These are phyloP conservation scores for Cryptosporidium tyzzeri DNA, from an alignment of 169 alveolate species.

Conservation along the genomic window DNA sequence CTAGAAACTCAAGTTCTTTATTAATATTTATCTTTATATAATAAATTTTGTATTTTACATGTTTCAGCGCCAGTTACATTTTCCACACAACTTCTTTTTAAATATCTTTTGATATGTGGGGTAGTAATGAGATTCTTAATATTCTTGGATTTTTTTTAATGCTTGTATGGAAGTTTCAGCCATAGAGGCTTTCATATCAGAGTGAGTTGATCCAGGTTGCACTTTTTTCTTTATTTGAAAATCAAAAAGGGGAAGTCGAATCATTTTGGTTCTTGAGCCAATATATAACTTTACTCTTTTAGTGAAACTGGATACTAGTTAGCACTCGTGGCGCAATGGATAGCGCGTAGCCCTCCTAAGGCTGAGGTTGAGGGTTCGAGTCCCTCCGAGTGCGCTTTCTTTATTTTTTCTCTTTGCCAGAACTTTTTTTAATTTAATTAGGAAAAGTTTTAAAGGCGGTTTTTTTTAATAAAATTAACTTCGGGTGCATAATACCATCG, in stretches of 20 bases:
- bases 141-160: not conserved
- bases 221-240: no score
- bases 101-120: not conserved
- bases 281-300: not conserved
- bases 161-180: not conserved
- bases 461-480: no score
- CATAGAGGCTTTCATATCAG: no score
- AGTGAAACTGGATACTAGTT: not conserved
- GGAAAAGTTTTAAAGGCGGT: not conserved
- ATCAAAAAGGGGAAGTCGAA: no score
- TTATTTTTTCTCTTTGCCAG: no score
- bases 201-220: no score
- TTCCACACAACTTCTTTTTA: not conserved
- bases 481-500: no score
- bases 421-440: no score
- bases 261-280: no score
- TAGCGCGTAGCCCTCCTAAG: slow-evolving; percentile 96
- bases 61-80: no score
- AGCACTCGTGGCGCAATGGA: slow-evolving; percentile 96
- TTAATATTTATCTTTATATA: not conserved
- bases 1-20: not conserved
- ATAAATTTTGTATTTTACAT: not conserved
- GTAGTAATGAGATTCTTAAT: not conserved
- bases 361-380: slow-evolving; percentile 96
- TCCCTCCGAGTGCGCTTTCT: slow-evolving; percentile 92